These are phyloP conservation scores for Albatrellus ellisii DNA, from an alignment of 768 basidiomycete genomes.

Conservation along the genomic window DNA sequence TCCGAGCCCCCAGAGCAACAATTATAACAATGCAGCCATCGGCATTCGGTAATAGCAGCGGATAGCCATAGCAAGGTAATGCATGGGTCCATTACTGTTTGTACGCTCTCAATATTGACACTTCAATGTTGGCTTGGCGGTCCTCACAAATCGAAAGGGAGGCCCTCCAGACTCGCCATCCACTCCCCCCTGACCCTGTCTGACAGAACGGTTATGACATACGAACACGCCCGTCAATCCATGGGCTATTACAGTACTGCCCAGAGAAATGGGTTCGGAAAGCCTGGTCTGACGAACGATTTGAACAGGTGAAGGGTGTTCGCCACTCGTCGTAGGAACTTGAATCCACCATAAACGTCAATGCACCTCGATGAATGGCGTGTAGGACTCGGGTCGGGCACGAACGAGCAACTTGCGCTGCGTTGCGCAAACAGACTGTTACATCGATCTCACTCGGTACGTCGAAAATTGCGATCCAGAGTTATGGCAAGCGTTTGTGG, in stretches of 20 bases:
- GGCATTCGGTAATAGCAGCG: no score
- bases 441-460: slow-evolving; percentile 80
- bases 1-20: slow-evolving; percentile 7
- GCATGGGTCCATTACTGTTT: slow-evolving; percentile 19
- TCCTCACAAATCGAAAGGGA: not conserved
- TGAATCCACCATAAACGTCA: slow-evolving; percentile 68
- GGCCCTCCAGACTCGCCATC: not conserved
- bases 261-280: slow-evolving; percentile 56
- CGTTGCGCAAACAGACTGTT: slow-evolving; percentile 60
- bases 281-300: slow-evolving; percentile 53
- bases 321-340: slow-evolving; percentile 25
- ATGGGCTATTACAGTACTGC: slow-evolving; percentile 99
- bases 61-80: slow-evolving; percentile 62
- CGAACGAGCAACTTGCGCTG: slow-evolving; percentile 61
- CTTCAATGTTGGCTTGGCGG: not conserved
- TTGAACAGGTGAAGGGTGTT: slow-evolving; percentile 21
- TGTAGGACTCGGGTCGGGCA: slow-evolving; percentile 68
- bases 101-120: not conserved
- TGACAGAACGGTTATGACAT: slow-evolving; percentile 49
- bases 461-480: slow-evolving; percentile 72
- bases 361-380: slow-evolving; percentile 60
- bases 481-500: slow-evolving; percentile 63
- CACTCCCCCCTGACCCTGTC: slow-evolving; percentile 18
- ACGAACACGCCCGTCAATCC: slow-evolving; percentile 72
- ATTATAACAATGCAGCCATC: slow-evolving; percentile 23